Evolutionary conservation across 2,329 filamentous ascomycete genomes (phyloP).

Genomic region (Akanthomyces uredinophilus): DNA sequence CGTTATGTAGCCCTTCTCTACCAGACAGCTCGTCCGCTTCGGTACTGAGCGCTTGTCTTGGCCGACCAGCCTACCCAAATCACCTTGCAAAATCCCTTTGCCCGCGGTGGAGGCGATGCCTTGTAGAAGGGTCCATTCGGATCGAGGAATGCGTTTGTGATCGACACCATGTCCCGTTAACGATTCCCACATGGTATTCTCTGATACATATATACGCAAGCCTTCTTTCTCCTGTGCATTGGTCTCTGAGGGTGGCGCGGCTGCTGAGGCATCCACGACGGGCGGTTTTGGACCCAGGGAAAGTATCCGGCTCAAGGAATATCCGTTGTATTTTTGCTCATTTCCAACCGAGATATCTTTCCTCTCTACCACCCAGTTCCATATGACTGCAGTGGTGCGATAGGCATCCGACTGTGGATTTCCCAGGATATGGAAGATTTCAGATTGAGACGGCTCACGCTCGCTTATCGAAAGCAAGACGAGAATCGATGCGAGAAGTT

Average conservation of each 20-base stretch:
- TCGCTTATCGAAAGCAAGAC: constrained; percentile 14
- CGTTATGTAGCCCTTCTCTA: constrained; percentile 56
- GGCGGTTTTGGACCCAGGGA: constrained; percentile 16
- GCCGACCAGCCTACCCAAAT: constrained; percentile 50
- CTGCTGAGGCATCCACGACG: no score
- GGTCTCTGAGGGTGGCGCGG: background rate
- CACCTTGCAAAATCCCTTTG: constrained; percentile 55
- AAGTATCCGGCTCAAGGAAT: constrained; percentile 35
- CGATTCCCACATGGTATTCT: constrained; percentile 54
- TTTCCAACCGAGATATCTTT: constrained; percentile 33
- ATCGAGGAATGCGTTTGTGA: constrained; percentile 51
- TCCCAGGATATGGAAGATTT: constrained; percentile 15
- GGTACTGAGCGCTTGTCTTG: constrained; percentile 62
- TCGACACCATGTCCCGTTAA: constrained; percentile 56
- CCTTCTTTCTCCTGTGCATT: background rate
- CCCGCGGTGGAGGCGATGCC: constrained; percentile 51
- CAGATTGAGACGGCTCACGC: constrained; percentile 16
- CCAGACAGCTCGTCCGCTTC: constrained; percentile 54
- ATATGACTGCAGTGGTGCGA: constrained; percentile 28
- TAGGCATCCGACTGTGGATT: constrained; percentile 18
- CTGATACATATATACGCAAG: constrained; percentile 42
- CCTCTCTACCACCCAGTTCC: constrained; percentile 32
- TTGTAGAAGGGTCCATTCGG: constrained; percentile 55
- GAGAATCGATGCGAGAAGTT: constrained; percentile 29
- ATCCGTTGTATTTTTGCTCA: constrained; percentile 27